Evolutionary conservation across 2,329 filamentous ascomycete species (phyloP).

Genomic region (Mariannaea elegans): DNA sequence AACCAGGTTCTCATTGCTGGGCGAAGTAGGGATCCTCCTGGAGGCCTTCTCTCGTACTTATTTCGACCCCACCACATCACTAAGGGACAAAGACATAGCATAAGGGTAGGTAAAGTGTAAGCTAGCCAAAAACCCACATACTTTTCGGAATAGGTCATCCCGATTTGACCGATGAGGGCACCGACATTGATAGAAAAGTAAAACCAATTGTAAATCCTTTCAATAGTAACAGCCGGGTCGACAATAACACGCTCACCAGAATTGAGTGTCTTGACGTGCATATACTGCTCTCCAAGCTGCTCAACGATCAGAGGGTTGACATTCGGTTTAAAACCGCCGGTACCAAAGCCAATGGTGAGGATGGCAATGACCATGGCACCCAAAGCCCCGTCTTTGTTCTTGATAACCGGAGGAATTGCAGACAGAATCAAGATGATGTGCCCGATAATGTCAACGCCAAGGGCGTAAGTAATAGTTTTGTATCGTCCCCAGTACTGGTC

Average conservation of each 20-base stretch:
- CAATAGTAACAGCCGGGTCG: conserved; percentile 69
- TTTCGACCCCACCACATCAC: conserved; percentile 68
- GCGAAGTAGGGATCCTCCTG: conserved; percentile 72
- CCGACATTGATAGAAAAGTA: conserved; percentile 79
- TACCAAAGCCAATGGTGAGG: conserved; percentile 64
- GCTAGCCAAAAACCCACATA: conserved; percentile 80
- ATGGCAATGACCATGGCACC: conserved; percentile 71
- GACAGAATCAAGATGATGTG: conserved; percentile 73
- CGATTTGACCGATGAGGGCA: conserved; percentile 68
- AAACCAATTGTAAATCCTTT: conserved; percentile 74
- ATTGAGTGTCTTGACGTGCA: conserved; percentile 60
- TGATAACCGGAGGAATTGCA: conserved; percentile 70
- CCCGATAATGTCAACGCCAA: conserved; percentile 69
- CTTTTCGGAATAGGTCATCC: conserved; percentile 77
- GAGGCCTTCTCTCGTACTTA: conserved; percentile 66
- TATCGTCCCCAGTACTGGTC: conserved; percentile 73
- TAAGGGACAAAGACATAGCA: conserved; percentile 70
- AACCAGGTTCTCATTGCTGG: conserved; percentile 69
- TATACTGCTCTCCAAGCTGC: conserved; percentile 66
- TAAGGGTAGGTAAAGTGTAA: conserved; percentile 71
- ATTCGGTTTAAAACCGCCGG: conserved; percentile 80
- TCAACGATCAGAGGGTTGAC: conserved; percentile 74
- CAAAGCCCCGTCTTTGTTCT: conserved; percentile 63
- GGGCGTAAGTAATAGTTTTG: conserved; percentile 71
- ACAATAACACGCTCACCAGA: conserved; percentile 71